Base-by-base conservation (phyloP, 2,329 filamentous ascomycete species). In the Colletotrichum sojae region DNA sequence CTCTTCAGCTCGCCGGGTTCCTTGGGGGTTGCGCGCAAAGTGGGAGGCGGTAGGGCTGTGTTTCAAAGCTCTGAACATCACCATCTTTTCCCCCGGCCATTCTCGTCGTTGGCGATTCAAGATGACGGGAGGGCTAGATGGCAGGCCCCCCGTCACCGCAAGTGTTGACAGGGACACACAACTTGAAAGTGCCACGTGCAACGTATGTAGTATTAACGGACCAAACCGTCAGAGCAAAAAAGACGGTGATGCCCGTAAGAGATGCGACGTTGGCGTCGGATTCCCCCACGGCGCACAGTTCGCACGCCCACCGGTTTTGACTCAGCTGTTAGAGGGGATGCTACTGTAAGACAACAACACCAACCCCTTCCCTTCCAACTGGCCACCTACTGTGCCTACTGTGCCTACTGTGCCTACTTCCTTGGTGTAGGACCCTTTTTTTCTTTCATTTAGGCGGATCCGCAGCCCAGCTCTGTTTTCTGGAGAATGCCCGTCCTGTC, bases 1-100 rank as follows among this genome's bases (percentile, higher is more conserved):
- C n/a, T n/a, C n/a, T n/a, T 18, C 54, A 46, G 54, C 40, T 55
- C n/a, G 51, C 48, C 60, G 48, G 40, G 51, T 6, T 15, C 27
- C 39, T 40, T n/a, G n/a, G 55, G 52, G 52, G 60, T 63, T 40
- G 60, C 52, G 51, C 52, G 54, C 18, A 12, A 51, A 55, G 60
- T 63, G 52, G 51, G 60, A 48, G 13, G 20, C 48, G n/a, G n/a
- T 3, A 27, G n/a, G 22, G 51, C 6, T 40, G 39, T 25, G 58
- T 63, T 63, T 55, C 49, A 54, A 52, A 52, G 10, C 10, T 16
- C 5, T 9, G 48, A 52, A 52, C 48, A 52, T 52, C 48, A 18
- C 48, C 48, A 52, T 52, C 18, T 48, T n/a, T 6, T 43, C 15
- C 16, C 40, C 16, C 45, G 22, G 45, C 45, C 18, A 16, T 48